Conservation (phyloP, 352 stramenopile species). For the Globisporangium irregulare region DNA sequence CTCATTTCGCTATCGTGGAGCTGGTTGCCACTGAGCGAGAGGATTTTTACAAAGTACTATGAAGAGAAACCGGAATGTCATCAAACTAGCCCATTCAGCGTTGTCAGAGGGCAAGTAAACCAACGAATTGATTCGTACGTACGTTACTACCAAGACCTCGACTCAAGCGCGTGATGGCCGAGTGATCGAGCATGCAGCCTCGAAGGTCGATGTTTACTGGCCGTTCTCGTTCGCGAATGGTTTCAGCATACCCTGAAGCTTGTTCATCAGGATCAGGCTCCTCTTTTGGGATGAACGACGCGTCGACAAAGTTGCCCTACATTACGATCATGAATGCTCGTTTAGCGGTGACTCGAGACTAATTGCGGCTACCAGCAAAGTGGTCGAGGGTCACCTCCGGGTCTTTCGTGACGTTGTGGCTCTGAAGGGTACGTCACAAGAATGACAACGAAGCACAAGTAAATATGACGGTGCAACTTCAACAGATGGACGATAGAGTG, state of each 20-base stretch:
- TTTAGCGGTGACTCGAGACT: not conserved
- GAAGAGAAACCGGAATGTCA: not conserved
- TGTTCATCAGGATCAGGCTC: conserved; percentile 7
- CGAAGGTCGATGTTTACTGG: conserved; percentile 42
- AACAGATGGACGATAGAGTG: not conserved
- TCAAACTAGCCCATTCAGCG: not conserved
- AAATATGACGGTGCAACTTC: not conserved
- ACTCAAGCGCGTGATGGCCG: conserved; percentile 41
- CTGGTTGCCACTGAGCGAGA: conserved; percentile 69
- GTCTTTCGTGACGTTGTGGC: conserved; percentile 33
- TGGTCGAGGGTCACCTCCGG: conserved; percentile 21
- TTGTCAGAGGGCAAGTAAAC: not conserved
- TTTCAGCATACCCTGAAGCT: conserved; percentile 9
- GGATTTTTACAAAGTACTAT: conserved; percentile 52
- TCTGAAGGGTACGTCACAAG: conserved; percentile 18
- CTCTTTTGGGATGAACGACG: conserved; percentile 9
- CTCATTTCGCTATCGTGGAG: conserved; percentile 50
- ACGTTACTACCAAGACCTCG: conserved; percentile 51
- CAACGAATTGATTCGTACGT: conserved; percentile 13
- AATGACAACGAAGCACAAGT: not conserved
- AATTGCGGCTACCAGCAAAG: not conserved
- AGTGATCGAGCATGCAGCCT: conserved; percentile 43
- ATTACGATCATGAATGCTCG: not conserved
- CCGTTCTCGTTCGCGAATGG: conserved; percentile 1
- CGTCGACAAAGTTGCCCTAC: conserved; percentile 34